Evolutionary conservation across 495 filamentous ascomycete genomes (phyloP), one percentile per base, ranked within the genome.

Genomic region (Cercophora newfieldiana): DNA sequence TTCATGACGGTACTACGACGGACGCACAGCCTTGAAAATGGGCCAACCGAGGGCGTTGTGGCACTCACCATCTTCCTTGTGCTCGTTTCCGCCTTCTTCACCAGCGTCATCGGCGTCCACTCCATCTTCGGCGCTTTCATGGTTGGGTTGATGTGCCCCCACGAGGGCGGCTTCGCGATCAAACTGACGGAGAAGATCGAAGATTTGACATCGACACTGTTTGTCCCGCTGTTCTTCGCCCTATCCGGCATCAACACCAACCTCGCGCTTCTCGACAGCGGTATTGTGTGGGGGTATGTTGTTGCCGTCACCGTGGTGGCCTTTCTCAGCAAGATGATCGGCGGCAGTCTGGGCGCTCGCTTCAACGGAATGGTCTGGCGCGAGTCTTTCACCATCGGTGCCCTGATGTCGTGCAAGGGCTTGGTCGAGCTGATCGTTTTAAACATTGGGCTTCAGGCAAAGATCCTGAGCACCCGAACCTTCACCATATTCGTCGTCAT

Each of bases 401-500:
- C 89, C 25, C 76, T 97, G 72, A 97, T 97, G 94, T 95, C 91
- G 75, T 97, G 94, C 75, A 97, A 97, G 76, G 94, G 94, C 58
- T 81, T 97, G 62, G 91, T 97, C 0, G 94, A 97, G 76, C 81
- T 97, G 48, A 97, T 97, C 76, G 94, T 97, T 1, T 75, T 97
- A 88, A 97, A 97, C 70, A 96, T 97, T 73, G 94, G 94, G 18
- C 83, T 96, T 14, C 90, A 95, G 83, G 94, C 94, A 22, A 88
- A 88, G 65, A 97, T 97, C 66, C 78, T 97, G 37, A 93, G 89
- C 66, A 83, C 83, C 19, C 85, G 88, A 28, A 97, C 94, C 1
- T 97, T 97, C 72, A 97, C 94, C 25, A 97, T 97, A 58, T 97
- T 97, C 61, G 94, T 97, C 29, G 91, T 97, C 65, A 97, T 97